phyloP scores from a whole-genome alignment of 2,329 filamentous ascomycete species.

The Cytospora chrysosperma region DNA sequence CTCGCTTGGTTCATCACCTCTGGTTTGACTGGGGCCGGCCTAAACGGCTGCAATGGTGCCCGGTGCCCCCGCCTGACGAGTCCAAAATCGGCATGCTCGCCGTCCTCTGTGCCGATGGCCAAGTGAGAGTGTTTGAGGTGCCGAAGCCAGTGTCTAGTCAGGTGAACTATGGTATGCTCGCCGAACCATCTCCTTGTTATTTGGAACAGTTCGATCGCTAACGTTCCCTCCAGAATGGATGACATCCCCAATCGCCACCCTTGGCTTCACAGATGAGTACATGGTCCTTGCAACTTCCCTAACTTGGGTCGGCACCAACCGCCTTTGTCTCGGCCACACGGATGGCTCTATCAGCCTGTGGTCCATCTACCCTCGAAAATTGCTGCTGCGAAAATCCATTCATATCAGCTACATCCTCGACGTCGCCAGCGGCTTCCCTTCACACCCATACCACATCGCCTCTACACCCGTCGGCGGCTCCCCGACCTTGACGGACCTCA shows the following conservation, averaged over 20 bases:
- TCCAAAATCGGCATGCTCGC: conserved; percentile 43
- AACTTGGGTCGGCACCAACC: conserved; percentile 55
- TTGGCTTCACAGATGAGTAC: conserved; percentile 48
- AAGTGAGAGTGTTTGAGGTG: conserved; percentile 48
- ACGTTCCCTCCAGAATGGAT: conserved; percentile 41
- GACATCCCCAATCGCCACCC: conserved; percentile 42
- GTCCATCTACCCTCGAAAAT: conserved; percentile 50
- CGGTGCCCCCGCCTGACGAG: conserved; percentile 37
- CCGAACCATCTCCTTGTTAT: background rate
- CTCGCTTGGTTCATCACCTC: conserved; percentile 13
- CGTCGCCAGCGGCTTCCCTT: conserved; percentile 55
- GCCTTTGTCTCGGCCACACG: conserved; percentile 53
- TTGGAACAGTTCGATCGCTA: background rate
- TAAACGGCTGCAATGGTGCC: conserved; percentile 54
- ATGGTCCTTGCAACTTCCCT: conserved; percentile 51
- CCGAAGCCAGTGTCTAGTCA: conserved; percentile 33
- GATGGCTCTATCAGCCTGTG: conserved; percentile 58
- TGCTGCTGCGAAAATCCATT: conserved; percentile 52
- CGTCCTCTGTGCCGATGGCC: conserved; percentile 51
- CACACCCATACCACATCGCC: conserved; percentile 54
- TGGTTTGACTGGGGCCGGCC: conserved; percentile 53
- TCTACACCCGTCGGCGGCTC: conserved; percentile 55
- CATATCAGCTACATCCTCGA: conserved; percentile 56
- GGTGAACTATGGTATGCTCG: conserved; percentile 41
- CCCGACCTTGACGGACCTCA: conserved; percentile 52